These are phyloP conservation scores for Blepharisma stoltei DNA, from an alignment of 73 alveolate species.

Conservation along the genomic window DNA sequence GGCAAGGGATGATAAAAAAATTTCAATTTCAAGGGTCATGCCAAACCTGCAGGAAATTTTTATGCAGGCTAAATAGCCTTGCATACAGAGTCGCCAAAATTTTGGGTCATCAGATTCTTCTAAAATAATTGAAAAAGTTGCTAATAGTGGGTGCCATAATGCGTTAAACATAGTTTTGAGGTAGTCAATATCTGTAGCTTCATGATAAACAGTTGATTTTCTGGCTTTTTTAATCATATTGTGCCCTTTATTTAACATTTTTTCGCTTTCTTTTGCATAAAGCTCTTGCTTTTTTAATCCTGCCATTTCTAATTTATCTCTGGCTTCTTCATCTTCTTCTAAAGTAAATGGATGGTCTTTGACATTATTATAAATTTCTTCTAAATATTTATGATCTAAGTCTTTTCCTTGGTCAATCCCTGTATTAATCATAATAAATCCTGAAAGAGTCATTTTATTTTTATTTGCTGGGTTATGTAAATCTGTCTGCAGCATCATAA, in stretches of 20 bases:
- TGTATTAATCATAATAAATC: conserved; percentile 60
- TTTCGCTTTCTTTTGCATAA: conserved; percentile 66
- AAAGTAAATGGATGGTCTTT: conserved; percentile 82
- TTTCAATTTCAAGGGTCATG: conserved; percentile 63
- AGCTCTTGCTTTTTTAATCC: conserved; percentile 70
- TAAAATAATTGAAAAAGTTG: conserved; percentile 63
- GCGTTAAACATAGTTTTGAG: conserved; percentile 59
- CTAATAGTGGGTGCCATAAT: conserved; percentile 69
- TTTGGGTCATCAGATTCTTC: conserved; percentile 64
- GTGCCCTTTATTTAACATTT: conserved; percentile 80
- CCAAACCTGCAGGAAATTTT: conserved; percentile 57
- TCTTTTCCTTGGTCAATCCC: conserved; percentile 69
- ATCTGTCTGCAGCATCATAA: conserved; percentile 72
- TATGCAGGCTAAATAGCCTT: conserved; percentile 64
- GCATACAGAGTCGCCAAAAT: conserved; percentile 48
- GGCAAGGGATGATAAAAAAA: conserved; percentile 62
- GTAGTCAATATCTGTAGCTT: conserved; percentile 48
- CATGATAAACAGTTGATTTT: conserved; percentile 10
- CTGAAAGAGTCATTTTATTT: conserved; percentile 70
- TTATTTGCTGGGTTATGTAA: conserved; percentile 80
- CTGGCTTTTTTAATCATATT: conserved; percentile 57
- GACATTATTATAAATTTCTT: conserved; percentile 71
- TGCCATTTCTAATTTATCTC: conserved; percentile 60
- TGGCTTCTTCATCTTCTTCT: conserved; percentile 88
- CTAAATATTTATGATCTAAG: conserved; percentile 64